These are phyloP conservation scores for Sophora flavescens DNA, from an alignment of 306 rosid species.

Conservation along the genomic window DNA sequence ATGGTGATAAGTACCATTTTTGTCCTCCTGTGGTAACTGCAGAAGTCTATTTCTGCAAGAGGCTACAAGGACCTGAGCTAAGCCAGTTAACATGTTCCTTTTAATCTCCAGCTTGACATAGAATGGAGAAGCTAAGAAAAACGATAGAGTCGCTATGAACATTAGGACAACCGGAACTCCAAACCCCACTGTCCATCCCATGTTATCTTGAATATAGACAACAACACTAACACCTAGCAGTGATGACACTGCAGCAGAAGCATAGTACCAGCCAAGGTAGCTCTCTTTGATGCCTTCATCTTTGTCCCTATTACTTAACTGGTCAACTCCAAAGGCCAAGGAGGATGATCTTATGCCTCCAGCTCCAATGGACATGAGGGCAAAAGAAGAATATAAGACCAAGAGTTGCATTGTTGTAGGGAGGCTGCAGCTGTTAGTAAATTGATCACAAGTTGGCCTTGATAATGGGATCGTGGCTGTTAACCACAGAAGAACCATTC, in stretches of 20 bases:
- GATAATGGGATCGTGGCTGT: conserved; percentile 51
- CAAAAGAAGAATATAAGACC: conserved; percentile 49
- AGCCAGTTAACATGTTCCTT: conserved; percentile 39
- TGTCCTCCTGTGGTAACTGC: conserved; percentile 22
- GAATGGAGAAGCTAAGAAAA: conserved; percentile 47
- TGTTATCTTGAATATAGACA: conserved; percentile 45
- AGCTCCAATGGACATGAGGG: conserved; percentile 47
- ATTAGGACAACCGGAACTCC: conserved; percentile 45
- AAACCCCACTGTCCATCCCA: conserved; percentile 50
- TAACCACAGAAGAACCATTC: conserved; percentile 53
- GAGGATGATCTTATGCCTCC: conserved; percentile 53
- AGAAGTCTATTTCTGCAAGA: conserved; percentile 44
- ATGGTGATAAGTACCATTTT: conserved; percentile 21
- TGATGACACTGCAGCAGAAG: not conserved
- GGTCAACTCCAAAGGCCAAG: conserved; percentile 50
- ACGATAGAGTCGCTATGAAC: conserved; percentile 33
- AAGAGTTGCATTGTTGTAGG: conserved; percentile 35
- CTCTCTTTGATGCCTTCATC: conserved; percentile 41
- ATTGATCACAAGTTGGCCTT: conserved; percentile 38
- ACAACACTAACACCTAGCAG: conserved; percentile 43
- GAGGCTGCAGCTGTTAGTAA: conserved; percentile 27
- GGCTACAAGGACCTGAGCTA: conserved; percentile 51
- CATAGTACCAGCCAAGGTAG: conserved; percentile 43
- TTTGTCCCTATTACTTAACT: conserved; percentile 28
- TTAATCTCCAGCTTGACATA: conserved; percentile 41